Base-by-base conservation (phyloP, 2,329 filamentous ascomycete species). In the Tolypocladium sp. region DNA sequence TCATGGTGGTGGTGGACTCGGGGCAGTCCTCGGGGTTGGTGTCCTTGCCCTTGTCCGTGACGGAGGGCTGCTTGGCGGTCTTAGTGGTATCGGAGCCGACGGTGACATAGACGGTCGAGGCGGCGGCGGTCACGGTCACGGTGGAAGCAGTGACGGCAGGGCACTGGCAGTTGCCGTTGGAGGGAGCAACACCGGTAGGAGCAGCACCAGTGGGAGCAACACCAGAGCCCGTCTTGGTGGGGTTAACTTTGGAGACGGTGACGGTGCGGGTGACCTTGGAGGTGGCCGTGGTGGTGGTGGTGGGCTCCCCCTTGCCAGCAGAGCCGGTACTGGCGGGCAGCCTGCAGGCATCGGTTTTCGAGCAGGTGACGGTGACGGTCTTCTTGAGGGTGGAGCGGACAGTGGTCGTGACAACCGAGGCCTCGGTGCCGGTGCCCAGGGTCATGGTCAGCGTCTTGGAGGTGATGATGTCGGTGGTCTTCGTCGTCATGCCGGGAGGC, bases 371-470 rank as follows among this genome's bases (percentile, higher is more conserved):
- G 27, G 69, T 71, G 58, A 72, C 57, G 62, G 77, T 76, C 64
- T 73, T 67, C 66, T 74, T 64, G 63, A 74, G 68, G 61, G 76
- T 79, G 61, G 74, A 71, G 57, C 69, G 77, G 61, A 81, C 68
- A 59, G 77, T 74, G 66, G 76, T 78, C 62, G 70, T 72, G 73
- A 77, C 62, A 67, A 77, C 57, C 33, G 65, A 65, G 60, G 67
- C 66, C 12, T 60, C 62, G n/a, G 63, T 63, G 53, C 70, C 70
- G 44, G 64, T 68, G 61, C 73, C 72, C 30, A 72, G 60, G 53
- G 70, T 75, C 52, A 73, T 65, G 62, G 73, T 75, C 49, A 69
- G 62, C 60, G 68, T 71, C 67, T 70, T 69, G 60, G 69, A 67
- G 22, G 65, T 69, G 63, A 71, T 66, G 54, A 69, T 60, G 44